Evolutionary conservation across 2,329 filamentous ascomycete species (phyloP), one percentile per base, ranked within the genome.

Genomic region (Trichoderma aggressivum): DNA sequence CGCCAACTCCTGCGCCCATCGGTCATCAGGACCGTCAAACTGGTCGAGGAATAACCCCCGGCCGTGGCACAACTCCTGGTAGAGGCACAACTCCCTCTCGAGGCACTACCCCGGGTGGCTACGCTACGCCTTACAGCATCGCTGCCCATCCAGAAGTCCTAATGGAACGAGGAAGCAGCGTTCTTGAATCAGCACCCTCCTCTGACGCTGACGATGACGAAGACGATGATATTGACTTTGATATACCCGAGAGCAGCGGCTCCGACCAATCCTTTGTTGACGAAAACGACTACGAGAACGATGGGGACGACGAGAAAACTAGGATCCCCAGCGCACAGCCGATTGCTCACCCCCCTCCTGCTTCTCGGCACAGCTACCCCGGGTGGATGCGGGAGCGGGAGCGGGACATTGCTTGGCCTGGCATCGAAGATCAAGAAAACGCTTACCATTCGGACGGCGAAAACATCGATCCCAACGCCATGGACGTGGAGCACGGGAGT

Each of bases 81-180:
- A 43, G 36, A 7, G 79, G 79, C 16, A 83, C 82, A 11, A 89
- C 86, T 0, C 91, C 90, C 12, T 30, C 34, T 18, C 71, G 73
- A 2, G 79, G 79, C 16, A 84, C 83, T 14, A 89, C 86, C 0
- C 91, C 90, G 0, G 60, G 26, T 74, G 90, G 89, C n/a, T 94
- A 94, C 76, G 91, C 91, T 3, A 94, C 92, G 0, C 92, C 92
- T 0, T 86, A 91, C 77, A 94, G 91, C 76, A 90, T 89, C 72
- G 87, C 84, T 4, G 84, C 88, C 1, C 78, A 81, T 10, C 79
- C 83, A 14, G 85, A 86, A 68, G 73, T 80, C 21, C 81, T 82
- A 18, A 73, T 73, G 6, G 56, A 76, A 2, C 76, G 79, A 16
- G 75, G 76, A 56, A 75, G 77, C 39, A 81, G 80, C 59, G 72